Evolutionary conservation across 1,284 basidiomycete species (phyloP).

Genomic region (Papiliotrema nemorosa): DNA sequence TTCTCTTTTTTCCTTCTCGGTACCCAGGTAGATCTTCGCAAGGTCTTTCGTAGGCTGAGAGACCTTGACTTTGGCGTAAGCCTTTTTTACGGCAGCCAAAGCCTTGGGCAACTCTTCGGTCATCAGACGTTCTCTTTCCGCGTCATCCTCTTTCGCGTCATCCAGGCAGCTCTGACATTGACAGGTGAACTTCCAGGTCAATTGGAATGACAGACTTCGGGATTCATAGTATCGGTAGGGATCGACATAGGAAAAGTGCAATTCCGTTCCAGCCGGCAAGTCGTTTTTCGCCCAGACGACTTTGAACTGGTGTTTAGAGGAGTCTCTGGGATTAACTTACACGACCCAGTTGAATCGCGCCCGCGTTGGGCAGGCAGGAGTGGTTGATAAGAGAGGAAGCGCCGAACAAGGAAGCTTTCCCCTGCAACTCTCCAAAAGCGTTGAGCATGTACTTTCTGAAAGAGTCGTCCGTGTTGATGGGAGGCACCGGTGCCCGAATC

Average conservation of each 20-base stretch:
- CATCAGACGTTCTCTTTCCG: not conserved
- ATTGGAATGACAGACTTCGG: not conserved
- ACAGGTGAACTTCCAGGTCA: not conserved
- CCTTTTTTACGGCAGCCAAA: not conserved
- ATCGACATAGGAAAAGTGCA: slow-evolving; percentile 1
- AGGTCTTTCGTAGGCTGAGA: not conserved
- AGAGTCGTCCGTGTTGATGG: not conserved
- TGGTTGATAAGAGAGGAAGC: not conserved
- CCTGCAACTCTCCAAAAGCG: not conserved
- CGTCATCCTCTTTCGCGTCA: not conserved
- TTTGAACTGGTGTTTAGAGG: not conserved
- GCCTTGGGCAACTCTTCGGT: not conserved
- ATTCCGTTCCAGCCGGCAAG: not conserved
- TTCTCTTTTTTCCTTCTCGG: not conserved
- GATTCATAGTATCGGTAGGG: not conserved
- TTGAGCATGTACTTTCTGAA: not conserved
- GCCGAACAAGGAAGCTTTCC: not conserved
- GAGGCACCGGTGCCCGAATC: not conserved
- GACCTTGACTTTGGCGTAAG: not conserved
- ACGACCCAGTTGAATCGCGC: not conserved
- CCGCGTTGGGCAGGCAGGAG: not conserved
- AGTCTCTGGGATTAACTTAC: not conserved
- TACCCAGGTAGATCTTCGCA: not conserved
- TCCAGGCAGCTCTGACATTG: not conserved
- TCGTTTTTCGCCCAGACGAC: not conserved